Base-by-base conservation (phyloP, 1,284 basidiomycete genomes). In the Pyrrhoderma lamaoense region DNA sequence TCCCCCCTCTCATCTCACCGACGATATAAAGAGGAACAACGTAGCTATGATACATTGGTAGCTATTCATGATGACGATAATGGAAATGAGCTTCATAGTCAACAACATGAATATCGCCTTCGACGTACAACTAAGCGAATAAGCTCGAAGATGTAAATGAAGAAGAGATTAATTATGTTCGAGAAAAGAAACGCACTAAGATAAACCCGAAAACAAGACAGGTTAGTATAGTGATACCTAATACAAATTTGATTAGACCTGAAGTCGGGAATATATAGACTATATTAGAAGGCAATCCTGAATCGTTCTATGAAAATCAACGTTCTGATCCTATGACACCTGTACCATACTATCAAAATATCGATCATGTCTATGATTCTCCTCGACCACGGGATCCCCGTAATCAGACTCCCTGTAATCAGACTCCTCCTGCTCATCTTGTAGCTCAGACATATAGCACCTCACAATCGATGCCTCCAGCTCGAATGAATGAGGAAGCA, bases 81-180 rank as follows among this genome's bases (percentile, higher is more conserved):
- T 13, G 14, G 18, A 14, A 18, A 14, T 36, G 16, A 25, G 5
- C 34, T 27, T 7, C 19, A 44, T 23, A n/a, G 18, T 13, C 7
- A 40, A 7, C 38, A 40, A 14, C n/a, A 37, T 19, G 52, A 49
- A 18, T 47, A 53, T 21, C 48, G 34, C 23, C 45, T 55, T 22
- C 37, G 49, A 8, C 49, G 53, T 18, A 31, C 46, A 16, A 51
- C 45, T 2, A 55, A 55, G 40, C 44, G 53, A 19, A 55, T 55
- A 23, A 43, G 36, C 3, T 45, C 47, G 27, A 47, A 16, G 31
- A 36, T 13, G 16, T 19, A 8, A 40, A 48, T 13, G 49, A 47
- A 21, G 38, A 47, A 7, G 45, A 47, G 16, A 21, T 21, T 2
- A 11, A 21, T 21, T 25, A 51, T 31, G 27, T 13, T 16, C 25